These are phyloP conservation scores for Debaryomyces psychrophilus DNA, from an alignment of 1,139 yeast genomes.

Conservation along the genomic window DNA sequence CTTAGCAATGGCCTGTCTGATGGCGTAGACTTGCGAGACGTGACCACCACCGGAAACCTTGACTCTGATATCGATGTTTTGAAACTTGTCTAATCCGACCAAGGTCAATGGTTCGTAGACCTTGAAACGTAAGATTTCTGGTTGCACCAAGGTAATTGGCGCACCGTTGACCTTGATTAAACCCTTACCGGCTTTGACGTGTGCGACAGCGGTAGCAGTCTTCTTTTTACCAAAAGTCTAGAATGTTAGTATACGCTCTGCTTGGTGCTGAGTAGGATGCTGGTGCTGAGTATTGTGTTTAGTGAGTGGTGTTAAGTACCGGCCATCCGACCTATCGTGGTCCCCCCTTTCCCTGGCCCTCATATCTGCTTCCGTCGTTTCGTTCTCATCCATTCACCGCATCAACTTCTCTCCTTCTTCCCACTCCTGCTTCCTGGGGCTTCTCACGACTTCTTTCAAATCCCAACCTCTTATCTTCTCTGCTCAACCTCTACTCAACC, in stretches of 20 bases:
- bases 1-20: conserved; percentile 99
- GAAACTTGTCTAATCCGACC: conserved; percentile 98
- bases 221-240: conserved; percentile 99
- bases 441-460: no score
- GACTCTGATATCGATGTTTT: conserved; percentile 97
- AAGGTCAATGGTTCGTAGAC: conserved; percentile 98
- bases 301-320: no score
- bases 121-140: conserved; percentile 98
- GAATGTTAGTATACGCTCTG: conserved; percentile 43
- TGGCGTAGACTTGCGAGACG: conserved; percentile 99
- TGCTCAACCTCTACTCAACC: background rate
- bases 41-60: conserved; percentile 99
- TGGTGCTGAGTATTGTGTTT: no score
- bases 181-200: conserved; percentile 99
- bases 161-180: conserved; percentile 98
- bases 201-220: conserved; percentile 99
- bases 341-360: no score
- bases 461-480: background rate
- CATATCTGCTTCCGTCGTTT: no score
- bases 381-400: no score
- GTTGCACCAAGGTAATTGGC: conserved; percentile 98
- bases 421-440: no score
- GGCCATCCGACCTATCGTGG: no score
- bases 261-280: no score
- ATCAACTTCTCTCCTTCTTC: no score